Percentiles rank a stretch among this genome's conserved stretches.
These are phyloP conservation scores for Plasmodium gaboni DNA, from an alignment of 169 alveolate genomes.

Conservation along the genomic window DNA sequence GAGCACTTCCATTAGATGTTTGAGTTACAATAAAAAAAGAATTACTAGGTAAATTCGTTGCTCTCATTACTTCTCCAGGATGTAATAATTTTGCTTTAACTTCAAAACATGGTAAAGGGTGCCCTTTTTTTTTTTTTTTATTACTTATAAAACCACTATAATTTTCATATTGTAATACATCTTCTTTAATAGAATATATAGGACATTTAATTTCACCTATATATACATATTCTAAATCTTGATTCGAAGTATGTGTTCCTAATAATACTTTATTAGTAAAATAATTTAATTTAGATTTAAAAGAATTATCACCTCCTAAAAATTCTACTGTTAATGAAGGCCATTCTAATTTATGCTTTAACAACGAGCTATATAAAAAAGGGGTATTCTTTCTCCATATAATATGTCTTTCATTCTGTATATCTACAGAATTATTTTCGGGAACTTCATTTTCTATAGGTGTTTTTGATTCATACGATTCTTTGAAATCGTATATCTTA, in stretches of 20 bases:
- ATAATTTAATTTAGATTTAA: constrained; percentile 79
- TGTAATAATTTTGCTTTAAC: constrained; percentile 89
- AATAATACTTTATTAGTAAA: constrained; percentile 90
- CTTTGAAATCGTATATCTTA: constrained; percentile 16
- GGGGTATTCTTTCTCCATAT: constrained; percentile 97
- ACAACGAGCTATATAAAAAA: constrained; percentile 93
- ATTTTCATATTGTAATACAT: constrained; percentile 84
- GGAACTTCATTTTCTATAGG: constrained; percentile 5
- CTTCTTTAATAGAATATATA: constrained; percentile 77
- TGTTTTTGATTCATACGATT: constrained; percentile 22
- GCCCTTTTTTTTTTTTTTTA: constrained; percentile 49
- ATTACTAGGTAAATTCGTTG: constrained; percentile 93
- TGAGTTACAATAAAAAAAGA: constrained; percentile 93
- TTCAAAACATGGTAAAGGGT: constrained; percentile 80
- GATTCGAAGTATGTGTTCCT: constrained; percentile 95
- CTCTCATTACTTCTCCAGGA: constrained; percentile 89
- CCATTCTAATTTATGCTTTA: constrained; percentile 96
- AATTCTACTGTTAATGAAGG: constrained; percentile 94
- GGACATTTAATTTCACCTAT: constrained; percentile 89
- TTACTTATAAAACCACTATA: constrained; percentile 81
- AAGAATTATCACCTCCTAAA: constrained; percentile 80
- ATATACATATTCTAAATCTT: constrained; percentile 92
- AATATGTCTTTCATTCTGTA: constrained; percentile 31
- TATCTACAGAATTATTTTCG: constrained; percentile 32
- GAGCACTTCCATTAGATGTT: constrained; percentile 91